These are phyloP conservation scores for Hordeum vulgare DNA, from an alignment of 176 grass and related monocot genomes.

Conservation along the genomic window DNA sequence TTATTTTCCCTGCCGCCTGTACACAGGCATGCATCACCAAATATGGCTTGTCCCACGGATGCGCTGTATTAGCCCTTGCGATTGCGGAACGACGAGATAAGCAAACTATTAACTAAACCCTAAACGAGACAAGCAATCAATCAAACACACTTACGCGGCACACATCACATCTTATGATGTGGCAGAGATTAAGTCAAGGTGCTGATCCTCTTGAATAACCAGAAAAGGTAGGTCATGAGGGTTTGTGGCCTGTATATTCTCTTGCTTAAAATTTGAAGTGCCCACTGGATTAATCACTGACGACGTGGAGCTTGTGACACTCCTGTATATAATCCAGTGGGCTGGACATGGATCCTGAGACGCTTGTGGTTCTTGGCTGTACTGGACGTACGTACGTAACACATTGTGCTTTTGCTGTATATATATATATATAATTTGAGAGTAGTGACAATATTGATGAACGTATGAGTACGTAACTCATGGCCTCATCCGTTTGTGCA, in stretches of 20 bases:
- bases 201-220: not conserved
- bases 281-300: not conserved
- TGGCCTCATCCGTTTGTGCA: not conserved
- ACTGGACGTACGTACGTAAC: not conserved
- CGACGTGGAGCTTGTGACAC: not conserved
- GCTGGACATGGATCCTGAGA: not conserved
- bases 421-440: not conserved
- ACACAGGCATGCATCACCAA: slow-evolving; percentile 4
- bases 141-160: not conserved
- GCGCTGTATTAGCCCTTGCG: slow-evolving; percentile 28
- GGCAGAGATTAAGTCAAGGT: slow-evolving; percentile 18
- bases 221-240: not conserved
- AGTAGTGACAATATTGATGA: not conserved
- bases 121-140: slow-evolving; percentile 27
- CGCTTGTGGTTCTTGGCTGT: slow-evolving; percentile 13
- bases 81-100: slow-evolving; percentile 22
- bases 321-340: not conserved
- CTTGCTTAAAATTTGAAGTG: not conserved
- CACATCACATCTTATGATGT: slow-evolving; percentile 23
- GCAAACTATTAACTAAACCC: slow-evolving; percentile 13
- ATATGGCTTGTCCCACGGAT: slow-evolving; percentile 6
- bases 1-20: not conserved
- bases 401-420: not conserved
- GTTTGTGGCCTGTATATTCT: slow-evolving; percentile 1
- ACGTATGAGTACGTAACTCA: not conserved